Evolutionary conservation across 768 basidiomycete genomes (phyloP).

Genomic region (Tremella mesenterica): DNA sequence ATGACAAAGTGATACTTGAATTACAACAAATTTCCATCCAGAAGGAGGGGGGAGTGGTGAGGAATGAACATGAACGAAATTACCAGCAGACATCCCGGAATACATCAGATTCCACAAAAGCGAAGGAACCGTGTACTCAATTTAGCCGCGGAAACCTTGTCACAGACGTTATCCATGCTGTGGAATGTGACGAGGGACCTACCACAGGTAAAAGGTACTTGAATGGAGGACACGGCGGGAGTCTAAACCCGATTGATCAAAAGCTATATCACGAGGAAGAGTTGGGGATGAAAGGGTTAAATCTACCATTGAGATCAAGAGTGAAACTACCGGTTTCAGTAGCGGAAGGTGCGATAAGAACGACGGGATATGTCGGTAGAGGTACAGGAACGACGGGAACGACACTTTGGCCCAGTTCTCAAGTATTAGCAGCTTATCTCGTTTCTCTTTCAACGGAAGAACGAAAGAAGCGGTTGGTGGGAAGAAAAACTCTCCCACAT

Average conservation of each 20-base stretch:
- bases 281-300: too few species aligned
- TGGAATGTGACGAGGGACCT: too few species aligned
- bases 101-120: too few species aligned
- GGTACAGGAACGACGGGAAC: conserved; percentile 57
- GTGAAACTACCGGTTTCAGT: too few species aligned
- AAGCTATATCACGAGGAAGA: too few species aligned
- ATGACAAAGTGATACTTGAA: background rate
- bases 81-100: background rate
- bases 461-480: background rate
- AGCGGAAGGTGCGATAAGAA: background rate
- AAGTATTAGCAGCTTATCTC: conserved; percentile 62
- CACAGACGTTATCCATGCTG: background rate
- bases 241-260: too few species aligned
- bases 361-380: background rate
- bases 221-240: too few species aligned
- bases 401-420: conserved; percentile 73
- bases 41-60: background rate
- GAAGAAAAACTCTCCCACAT: background rate
- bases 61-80: background rate
- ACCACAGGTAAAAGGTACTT: too few species aligned
- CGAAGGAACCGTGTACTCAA: too few species aligned
- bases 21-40: background rate
- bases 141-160: background rate
- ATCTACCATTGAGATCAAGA: too few species aligned
- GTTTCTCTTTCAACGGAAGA: conserved; percentile 17